phyloP scores from a whole-genome alignment of 1,139 yeast species.

The Scheffersomyces cryptocercus region DNA sequence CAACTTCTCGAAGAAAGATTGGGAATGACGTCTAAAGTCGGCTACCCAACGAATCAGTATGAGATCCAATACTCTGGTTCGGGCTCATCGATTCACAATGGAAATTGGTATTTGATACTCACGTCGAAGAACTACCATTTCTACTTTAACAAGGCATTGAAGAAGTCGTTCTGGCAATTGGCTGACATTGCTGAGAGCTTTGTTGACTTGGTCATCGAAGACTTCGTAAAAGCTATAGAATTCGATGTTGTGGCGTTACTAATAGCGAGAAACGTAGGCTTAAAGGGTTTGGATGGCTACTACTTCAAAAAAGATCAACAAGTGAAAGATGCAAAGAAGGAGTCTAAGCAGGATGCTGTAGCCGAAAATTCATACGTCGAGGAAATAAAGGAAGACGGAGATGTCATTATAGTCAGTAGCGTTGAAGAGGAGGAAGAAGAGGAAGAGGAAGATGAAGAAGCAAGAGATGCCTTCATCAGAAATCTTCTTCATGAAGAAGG shows the following conservation, averaged over 20 bases:
- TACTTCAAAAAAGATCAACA: slow-evolving; percentile 1
- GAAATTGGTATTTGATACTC: slow-evolving; percentile 32
- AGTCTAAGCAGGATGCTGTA: slow-evolving; percentile 3
- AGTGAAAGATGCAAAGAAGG: slow-evolving; percentile 2
- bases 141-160: slow-evolving; percentile 25
- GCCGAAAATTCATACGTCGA: background rate
- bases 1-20: too few relatives aligned
- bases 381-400: slow-evolving; percentile 6
- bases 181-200: slow-evolving; percentile 20
- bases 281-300: slow-evolving; percentile 9
- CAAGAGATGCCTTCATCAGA: slow-evolving; percentile 14
- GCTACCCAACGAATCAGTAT: background rate
- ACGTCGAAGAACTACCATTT: slow-evolving; percentile 31
- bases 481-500: slow-evolving; percentile 23
- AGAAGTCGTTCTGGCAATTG: slow-evolving; percentile 36
- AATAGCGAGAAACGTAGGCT: slow-evolving; percentile 34
- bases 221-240: slow-evolving; percentile 21
- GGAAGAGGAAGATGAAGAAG: slow-evolving; percentile 8
- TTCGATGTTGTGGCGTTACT: slow-evolving; percentile 33
- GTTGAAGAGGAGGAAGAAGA: slow-evolving; percentile 8
- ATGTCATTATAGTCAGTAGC: slow-evolving; percentile 4
- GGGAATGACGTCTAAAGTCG: background rate
- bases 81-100: slow-evolving; percentile 1
- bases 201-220: slow-evolving; percentile 15
- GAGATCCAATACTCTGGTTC: background rate